Percentiles rank a stretch among this genome's conserved stretches.
Evolutionary conservation across 1,139 yeast genomes (phyloP).

Genomic region (Wickerhamiella pararugosa): DNA sequence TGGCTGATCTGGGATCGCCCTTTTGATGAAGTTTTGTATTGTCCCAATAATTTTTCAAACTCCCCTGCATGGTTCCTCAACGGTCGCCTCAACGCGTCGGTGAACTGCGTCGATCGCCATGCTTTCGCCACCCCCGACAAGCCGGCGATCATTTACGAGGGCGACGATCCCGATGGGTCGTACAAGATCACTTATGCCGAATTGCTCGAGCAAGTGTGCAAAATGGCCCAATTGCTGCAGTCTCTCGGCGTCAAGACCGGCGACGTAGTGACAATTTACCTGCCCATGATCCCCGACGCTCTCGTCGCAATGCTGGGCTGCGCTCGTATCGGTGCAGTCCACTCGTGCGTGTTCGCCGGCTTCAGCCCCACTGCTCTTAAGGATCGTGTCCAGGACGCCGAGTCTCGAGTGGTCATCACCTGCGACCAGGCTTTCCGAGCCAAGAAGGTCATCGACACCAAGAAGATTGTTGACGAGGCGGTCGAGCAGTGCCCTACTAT

Average conservation of each 20-base stretch:
- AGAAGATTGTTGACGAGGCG: slow-evolving; percentile 91
- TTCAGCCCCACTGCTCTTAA: slow-evolving; percentile 86
- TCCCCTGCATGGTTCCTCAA: slow-evolving; percentile 88
- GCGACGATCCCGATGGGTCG: slow-evolving; percentile 71
- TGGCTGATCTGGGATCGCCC: slow-evolving; percentile 75
- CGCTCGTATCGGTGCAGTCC: slow-evolving; percentile 90
- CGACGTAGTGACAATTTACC: slow-evolving; percentile 89
- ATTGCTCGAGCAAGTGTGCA: slow-evolving; percentile 71
- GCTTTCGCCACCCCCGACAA: slow-evolving; percentile 79
- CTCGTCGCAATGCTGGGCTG: slow-evolving; percentile 88
- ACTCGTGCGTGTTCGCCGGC: slow-evolving; percentile 94
- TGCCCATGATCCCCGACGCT: slow-evolving; percentile 97
- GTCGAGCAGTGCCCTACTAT: slow-evolving; percentile 64
- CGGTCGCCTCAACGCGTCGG: slow-evolving; percentile 86
- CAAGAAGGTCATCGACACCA: slow-evolving; percentile 80
- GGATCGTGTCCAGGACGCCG: slow-evolving; percentile 84
- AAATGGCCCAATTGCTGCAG: slow-evolving; percentile 73
- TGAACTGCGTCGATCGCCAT: slow-evolving; percentile 94
- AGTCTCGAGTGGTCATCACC: slow-evolving; percentile 78
- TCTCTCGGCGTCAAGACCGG: slow-evolving; percentile 86
- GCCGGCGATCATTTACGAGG: slow-evolving; percentile 80
- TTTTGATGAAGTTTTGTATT: slow-evolving; percentile 46
- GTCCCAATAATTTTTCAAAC: slow-evolving; percentile 59
- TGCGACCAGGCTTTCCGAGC: slow-evolving; percentile 93
- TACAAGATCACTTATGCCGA: slow-evolving; percentile 69